Evolutionary conservation across 257 asterid species (phyloP).

Genomic region (Nicotiana undulata): DNA sequence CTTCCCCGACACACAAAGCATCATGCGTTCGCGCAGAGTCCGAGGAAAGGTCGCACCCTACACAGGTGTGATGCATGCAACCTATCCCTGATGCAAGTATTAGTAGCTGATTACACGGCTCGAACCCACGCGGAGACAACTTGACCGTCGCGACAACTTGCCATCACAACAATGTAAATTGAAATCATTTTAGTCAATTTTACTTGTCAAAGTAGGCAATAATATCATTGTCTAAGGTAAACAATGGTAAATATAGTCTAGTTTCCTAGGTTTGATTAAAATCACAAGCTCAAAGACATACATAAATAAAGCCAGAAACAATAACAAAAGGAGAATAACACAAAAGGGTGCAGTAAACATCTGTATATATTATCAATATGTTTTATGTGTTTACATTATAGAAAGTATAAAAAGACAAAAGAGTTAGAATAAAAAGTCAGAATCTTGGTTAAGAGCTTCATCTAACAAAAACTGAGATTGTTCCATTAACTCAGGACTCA

Average conservation of each 20-base stretch:
- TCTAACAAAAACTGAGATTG: conserved; percentile 39
- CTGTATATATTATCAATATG: neutral
- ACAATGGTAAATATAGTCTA: neutral
- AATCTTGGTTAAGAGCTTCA: conserved; percentile 29
- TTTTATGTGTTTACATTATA: neutral
- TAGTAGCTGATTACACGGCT: too few relatives aligned
- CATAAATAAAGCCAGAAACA: too few relatives aligned
- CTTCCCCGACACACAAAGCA: too few relatives aligned
- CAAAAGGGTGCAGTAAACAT: too few relatives aligned
- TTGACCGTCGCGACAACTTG: too few relatives aligned
- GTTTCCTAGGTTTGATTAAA: neutral
- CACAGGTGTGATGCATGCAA: too few relatives aligned
- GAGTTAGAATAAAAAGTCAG: conserved; percentile 23
- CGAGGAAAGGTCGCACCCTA: too few relatives aligned
- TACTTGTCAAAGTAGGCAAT: neutral
- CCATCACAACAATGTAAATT: too few relatives aligned
- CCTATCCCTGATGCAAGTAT: too few relatives aligned
- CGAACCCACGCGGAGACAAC: too few relatives aligned
- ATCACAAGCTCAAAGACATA: neutral
- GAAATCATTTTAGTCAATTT: neutral
- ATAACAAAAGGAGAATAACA: too few relatives aligned
- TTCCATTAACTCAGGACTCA: conserved; percentile 51
- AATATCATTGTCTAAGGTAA: neutral
- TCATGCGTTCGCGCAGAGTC: too few relatives aligned
- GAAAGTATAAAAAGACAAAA: neutral